Evolutionary conservation across 2,329 filamentous ascomycete species (phyloP).

Genomic region (Aspergillus sergii): DNA sequence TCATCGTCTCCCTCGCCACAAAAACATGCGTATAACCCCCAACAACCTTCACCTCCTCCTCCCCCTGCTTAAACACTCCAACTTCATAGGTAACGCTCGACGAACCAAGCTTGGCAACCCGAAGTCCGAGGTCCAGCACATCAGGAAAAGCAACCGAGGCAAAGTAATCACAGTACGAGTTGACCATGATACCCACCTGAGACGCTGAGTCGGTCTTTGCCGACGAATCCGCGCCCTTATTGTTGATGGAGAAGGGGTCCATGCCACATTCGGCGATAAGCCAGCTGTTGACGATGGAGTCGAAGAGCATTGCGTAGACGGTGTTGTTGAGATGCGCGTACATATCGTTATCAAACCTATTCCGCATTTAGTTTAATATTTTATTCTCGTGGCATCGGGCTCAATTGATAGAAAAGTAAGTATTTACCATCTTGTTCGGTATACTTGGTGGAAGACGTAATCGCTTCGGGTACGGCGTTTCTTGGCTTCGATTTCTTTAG

Average conservation of each 20-base stretch:
- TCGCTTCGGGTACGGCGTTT: slow-evolving; percentile 64
- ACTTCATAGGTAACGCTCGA: slow-evolving; percentile 91
- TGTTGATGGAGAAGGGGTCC: slow-evolving; percentile 63
- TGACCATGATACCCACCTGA: slow-evolving; percentile 82
- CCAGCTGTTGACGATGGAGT: slow-evolving; percentile 88
- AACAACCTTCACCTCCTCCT: slow-evolving; percentile 76
- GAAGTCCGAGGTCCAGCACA: slow-evolving; percentile 76
- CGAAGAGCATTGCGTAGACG: slow-evolving; percentile 83
- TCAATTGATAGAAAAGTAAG: slow-evolving; percentile 1
- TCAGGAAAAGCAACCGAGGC: slow-evolving; percentile 79
- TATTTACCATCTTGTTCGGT: slow-evolving; percentile 78
- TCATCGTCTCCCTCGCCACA: slow-evolving; percentile 72
- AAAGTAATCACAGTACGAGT: slow-evolving; percentile 84
- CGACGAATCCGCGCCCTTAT: slow-evolving; percentile 8
- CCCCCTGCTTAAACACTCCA: slow-evolving; percentile 76
- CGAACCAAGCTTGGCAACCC: slow-evolving; percentile 80
- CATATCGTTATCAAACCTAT: slow-evolving; percentile 91
- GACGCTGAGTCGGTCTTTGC: slow-evolving; percentile 14
- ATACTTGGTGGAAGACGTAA: slow-evolving; percentile 78
- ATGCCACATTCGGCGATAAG: slow-evolving; percentile 77
- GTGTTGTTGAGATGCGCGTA: slow-evolving; percentile 93
- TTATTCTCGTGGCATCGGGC: not conserved
- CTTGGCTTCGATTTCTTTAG: slow-evolving; percentile 54
- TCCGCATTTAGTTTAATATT: slow-evolving; percentile 5
- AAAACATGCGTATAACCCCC: slow-evolving; percentile 88